Base-by-base conservation (phyloP, 1,139 yeast genomes). In the Zygoascus sp. region DNA sequence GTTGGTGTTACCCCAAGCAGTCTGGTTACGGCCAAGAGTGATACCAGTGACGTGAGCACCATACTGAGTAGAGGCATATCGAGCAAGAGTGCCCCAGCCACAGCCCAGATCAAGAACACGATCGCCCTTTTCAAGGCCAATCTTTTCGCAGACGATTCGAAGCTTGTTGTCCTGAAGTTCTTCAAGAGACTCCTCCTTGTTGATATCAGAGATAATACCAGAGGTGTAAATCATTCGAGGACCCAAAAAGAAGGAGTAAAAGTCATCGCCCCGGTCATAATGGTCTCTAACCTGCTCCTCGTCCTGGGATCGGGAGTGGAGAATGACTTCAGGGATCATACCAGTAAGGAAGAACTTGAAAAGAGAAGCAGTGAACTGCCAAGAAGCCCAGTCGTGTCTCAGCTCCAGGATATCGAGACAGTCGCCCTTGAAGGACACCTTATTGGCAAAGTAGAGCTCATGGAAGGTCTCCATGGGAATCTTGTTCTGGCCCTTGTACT, bases 271-370 rank as follows among this genome's bases (percentile, higher is more conserved):
- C 60, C 97, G 85, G 73, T 89, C 97, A 68, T 88, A 88, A 70
- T 89, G 96, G 62, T 84, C 96, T 68, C 96, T 81, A 49, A 88
- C 96, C 71, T 88, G 97, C 69, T 88, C 97, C 72, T 89, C 96
- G 65, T 89, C 96, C 72, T 88, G 96, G 28, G 95, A 84, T 65
- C 88, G 81, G 51, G 95, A 82, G 73, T 88, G 97, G 79, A 88
- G 65, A 60, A 88, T 83, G 49, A 88, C 95, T 70, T 88, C 97
- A 45, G 97, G 97, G 57, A 88, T 84, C 87, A 88, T 80, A 45
- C 95, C 95, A 49, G 87, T 77, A 58, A 88, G 70, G 73, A 88
- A 89, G 70, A 76, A 89, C 67, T 77, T 81, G 79, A 81, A 89
- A 55, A 88, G 75, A 25, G 89, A 74, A 53, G 80, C 64, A 42